These are phyloP conservation scores for Chlorella sp. DNA, from an alignment of 139 green algal genomes.

Conservation along the genomic window DNA sequence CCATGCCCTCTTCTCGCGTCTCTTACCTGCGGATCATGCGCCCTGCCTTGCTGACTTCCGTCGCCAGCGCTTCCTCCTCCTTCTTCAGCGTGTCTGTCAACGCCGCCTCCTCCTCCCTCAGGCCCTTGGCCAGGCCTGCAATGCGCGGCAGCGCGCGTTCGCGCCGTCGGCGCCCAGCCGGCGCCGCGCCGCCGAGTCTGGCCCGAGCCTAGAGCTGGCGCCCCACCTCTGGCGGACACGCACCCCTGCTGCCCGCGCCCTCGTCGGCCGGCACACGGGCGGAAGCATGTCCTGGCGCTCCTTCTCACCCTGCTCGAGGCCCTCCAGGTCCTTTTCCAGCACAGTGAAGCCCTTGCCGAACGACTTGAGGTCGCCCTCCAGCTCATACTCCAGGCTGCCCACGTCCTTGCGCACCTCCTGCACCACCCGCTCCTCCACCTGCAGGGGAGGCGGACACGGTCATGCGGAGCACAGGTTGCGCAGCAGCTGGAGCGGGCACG, in stretches of 20 bases:
- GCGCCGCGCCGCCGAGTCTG: neutral
- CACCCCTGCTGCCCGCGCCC: too few species aligned
- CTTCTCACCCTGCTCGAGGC: too few species aligned
- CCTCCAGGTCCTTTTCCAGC: slow-evolving; percentile 36
- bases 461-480: too few species aligned
- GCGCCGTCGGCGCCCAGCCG: neutral
- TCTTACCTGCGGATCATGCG: slow-evolving; percentile 12
- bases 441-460: too few species aligned
- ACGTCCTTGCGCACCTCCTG: slow-evolving; percentile 24
- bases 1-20: neutral
- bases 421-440: slow-evolving; percentile 20
- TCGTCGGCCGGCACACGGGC: too few species aligned
- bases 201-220: too few species aligned
- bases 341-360: slow-evolving; percentile 77
- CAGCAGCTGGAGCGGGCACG: too few species aligned
- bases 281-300: too few species aligned
- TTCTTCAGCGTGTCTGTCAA: neutral
- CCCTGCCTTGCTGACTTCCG: slow-evolving; percentile 3
- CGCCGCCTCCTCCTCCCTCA: neutral
- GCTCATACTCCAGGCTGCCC: slow-evolving; percentile 24
- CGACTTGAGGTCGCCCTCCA: slow-evolving; percentile 53
- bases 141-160: neutral
- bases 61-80: neutral
- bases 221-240: too few species aligned
- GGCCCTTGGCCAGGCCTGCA: neutral